Evolutionary conservation across 2,329 filamentous ascomycete genomes (phyloP).

Genomic region (Elsinoe batatas): DNA sequence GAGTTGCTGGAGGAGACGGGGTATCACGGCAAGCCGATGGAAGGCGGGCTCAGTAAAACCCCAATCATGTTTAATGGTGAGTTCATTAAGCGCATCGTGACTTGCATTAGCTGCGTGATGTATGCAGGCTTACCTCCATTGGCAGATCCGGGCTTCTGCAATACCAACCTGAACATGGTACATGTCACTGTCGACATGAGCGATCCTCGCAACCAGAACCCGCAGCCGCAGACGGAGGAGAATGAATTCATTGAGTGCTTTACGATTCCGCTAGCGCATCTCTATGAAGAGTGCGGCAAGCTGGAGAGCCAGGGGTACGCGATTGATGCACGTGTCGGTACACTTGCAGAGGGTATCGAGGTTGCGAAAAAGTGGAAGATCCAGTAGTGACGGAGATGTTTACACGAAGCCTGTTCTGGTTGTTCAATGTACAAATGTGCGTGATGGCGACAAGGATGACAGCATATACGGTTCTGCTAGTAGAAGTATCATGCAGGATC

Average conservation of each 20-base stretch:
- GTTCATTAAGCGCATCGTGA: constrained; percentile 37
- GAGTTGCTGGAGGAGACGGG: constrained; percentile 54
- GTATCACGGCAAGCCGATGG: constrained; percentile 42
- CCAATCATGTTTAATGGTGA: constrained; percentile 36
- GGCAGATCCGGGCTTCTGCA: constrained; percentile 53
- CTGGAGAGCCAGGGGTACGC: constrained; percentile 63
- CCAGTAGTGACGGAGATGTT: neutral
- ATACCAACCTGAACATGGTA: constrained; percentile 44
- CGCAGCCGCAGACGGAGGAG: constrained; percentile 50
- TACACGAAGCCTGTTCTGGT: neutral
- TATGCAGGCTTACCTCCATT: constrained; percentile 44
- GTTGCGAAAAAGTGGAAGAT: constrained; percentile 48
- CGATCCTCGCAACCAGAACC: constrained; percentile 39
- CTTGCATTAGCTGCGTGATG: constrained; percentile 22
- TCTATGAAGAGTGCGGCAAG: constrained; percentile 51
- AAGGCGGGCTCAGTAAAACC: constrained; percentile 20
- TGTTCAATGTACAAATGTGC: neutral
- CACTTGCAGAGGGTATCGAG: constrained; percentile 68
- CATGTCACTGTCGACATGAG: constrained; percentile 49
- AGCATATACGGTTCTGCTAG: constrained; percentile 3
- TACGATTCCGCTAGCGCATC: constrained; percentile 45
- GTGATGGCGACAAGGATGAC: constrained; percentile 1
- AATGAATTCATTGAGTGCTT: constrained; percentile 54
- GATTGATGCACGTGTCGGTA: constrained; percentile 69
- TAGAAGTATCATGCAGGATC: neutral